Percentiles rank a stretch among this genome's conserved stretches.
Conservation (phyloP, 208 protist species). For the Naegleria lovaniensis region DNA sequence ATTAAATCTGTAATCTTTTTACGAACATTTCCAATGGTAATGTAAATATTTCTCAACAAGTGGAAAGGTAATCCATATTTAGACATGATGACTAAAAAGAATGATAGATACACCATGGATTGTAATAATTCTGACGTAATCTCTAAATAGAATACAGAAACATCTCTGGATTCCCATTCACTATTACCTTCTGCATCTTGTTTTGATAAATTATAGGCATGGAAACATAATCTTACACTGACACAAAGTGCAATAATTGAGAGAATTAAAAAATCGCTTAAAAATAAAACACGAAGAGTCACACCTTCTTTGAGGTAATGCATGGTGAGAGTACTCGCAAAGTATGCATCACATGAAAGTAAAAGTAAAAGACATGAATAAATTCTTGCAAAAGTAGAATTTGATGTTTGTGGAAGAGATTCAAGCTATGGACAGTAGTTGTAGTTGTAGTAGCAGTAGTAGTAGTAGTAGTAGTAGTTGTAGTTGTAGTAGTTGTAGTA, state of each 20-base stretch:
- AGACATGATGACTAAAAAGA: slow-evolving; percentile 24
- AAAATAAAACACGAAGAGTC: slow-evolving; percentile 1
- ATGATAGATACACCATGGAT: neutral
- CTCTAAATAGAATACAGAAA: slow-evolving; percentile 5
- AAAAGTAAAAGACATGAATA: neutral
- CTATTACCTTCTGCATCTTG: neutral
- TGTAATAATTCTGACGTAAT: slow-evolving; percentile 13
- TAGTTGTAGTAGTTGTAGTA: neutral
- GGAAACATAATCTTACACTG: neutral
- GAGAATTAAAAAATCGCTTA: neutral
- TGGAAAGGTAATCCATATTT: slow-evolving; percentile 23
- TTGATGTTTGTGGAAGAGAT: slow-evolving; percentile 11
- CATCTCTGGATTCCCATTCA: neutral
- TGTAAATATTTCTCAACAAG: slow-evolving; percentile 25
- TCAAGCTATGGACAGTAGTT: neutral
- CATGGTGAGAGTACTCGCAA: neutral
- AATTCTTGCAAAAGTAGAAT: neutral
- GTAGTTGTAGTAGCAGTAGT: too few species aligned
- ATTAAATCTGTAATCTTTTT: slow-evolving; percentile 18
- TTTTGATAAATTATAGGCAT: neutral
- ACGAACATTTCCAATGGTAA: neutral
- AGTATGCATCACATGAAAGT: neutral
- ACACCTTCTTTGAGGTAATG: slow-evolving; percentile 7
- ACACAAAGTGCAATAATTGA: neutral
- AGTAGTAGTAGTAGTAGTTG: neutral